Conservation (phyloP, 768 basidiomycete genomes). For the Suillus lakei region DNA sequence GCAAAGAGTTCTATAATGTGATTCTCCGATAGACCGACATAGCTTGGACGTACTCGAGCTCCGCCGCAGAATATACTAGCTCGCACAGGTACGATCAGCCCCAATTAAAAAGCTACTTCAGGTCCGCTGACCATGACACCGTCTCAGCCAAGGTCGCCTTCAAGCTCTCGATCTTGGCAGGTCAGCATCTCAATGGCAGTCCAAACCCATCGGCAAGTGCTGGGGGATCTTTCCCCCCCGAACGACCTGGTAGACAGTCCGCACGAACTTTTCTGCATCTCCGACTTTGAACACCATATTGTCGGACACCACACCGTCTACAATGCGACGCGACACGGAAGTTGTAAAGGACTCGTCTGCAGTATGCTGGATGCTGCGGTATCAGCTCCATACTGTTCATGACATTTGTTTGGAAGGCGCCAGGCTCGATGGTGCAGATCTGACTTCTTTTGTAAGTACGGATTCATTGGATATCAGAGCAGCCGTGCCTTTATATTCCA, state of each 20-base stretch:
- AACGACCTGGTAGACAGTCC: no score
- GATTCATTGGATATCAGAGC: not conserved
- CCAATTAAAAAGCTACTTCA: slow-evolving; percentile 1
- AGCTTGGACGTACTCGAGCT: not conserved
- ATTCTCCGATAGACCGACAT: not conserved
- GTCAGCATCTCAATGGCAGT: slow-evolving; percentile 13
- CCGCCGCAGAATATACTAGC: not conserved
- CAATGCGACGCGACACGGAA: not conserved
- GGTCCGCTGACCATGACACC: slow-evolving; percentile 15
- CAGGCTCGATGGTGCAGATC: not conserved
- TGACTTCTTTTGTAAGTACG: not conserved
- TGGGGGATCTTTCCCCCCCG: slow-evolving; percentile 12
- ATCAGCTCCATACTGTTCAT: no score
- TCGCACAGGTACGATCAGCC: not conserved
- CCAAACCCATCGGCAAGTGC: slow-evolving; percentile 19
- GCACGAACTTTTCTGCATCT: no score
- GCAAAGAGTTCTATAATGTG: not conserved
- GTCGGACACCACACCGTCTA: no score
- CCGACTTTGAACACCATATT: not conserved
- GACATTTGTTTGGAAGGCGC: no score
- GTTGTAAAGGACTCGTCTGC: not conserved
- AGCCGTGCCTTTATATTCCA: slow-evolving; percentile 45
- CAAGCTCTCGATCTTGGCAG: not conserved
- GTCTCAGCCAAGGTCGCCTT: slow-evolving; percentile 6
- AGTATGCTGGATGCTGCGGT: not conserved